A percentile compares a stretch with the other conserved stretches of the same genome.
phyloP scores from a whole-genome alignment of 2,329 filamentous ascomycete genomes.

The Calonectria pseudoreteaudii region DNA sequence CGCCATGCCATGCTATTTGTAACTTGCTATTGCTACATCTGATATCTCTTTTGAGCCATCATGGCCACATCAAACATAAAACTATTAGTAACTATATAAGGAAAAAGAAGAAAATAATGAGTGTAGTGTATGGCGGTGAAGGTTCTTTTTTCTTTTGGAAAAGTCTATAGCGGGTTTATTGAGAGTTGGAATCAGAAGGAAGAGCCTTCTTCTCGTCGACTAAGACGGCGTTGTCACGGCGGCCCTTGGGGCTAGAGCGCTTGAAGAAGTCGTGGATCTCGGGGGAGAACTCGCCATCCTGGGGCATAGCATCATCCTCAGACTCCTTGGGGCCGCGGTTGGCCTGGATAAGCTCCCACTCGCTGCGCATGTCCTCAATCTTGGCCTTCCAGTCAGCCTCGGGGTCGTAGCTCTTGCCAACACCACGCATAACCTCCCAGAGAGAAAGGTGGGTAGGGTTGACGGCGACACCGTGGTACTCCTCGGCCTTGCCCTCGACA shows the following conservation, averaged over 20 bases:
- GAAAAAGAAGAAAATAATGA: slow-evolving; percentile 1
- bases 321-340: slow-evolving; percentile 61
- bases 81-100: slow-evolving; percentile 3
- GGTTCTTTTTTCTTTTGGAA: background rate
- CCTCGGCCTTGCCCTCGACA: slow-evolving; percentile 77
- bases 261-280: slow-evolving; percentile 69
- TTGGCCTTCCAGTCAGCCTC: slow-evolving; percentile 85
- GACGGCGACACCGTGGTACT: slow-evolving; percentile 94
- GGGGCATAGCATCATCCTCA: slow-evolving; percentile 52
- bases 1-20: slow-evolving; percentile 38
- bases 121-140: background rate
- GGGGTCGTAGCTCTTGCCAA: slow-evolving; percentile 85
- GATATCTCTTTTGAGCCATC: slow-evolving; percentile 9
- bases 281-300: slow-evolving; percentile 63
- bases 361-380: slow-evolving; percentile 81
- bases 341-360: slow-evolving; percentile 68
- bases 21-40: slow-evolving; percentile 24
- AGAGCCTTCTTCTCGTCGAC: slow-evolving; percentile 45
- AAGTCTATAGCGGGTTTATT: background rate
- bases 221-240: slow-evolving; percentile 38
- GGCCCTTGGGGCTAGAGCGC: slow-evolving; percentile 50
- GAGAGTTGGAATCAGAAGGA: slow-evolving; percentile 34
- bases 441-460: slow-evolving; percentile 89
- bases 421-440: slow-evolving; percentile 85
- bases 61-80: background rate